Percentiles rank a stretch among this genome's conserved stretches.
Evolutionary conservation across 108 stramenopile species (phyloP).

Genomic region (Fistulifera solaris): DNA sequence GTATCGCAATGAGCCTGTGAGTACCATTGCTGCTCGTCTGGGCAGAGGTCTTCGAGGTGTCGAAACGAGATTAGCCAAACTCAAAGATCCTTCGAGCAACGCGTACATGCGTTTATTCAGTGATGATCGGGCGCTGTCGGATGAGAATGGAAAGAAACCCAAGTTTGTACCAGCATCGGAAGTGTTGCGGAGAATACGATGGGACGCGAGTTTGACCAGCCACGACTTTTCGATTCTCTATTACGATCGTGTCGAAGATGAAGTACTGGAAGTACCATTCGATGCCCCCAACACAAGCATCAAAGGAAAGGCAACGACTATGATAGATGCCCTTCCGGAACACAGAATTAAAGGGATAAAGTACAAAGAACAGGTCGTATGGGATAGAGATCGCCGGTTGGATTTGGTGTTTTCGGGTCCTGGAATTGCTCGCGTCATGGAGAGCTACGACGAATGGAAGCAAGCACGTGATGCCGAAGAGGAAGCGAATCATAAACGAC

Average conservation of each 20-base stretch:
- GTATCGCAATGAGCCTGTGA: conserved; percentile 34
- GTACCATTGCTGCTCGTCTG: conserved; percentile 54
- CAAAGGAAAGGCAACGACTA: conserved; percentile 35
- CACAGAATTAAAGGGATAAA: conserved; percentile 69
- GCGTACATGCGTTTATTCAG: conserved; percentile 71
- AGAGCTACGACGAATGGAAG: conserved; percentile 74
- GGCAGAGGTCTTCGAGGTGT: conserved; percentile 77
- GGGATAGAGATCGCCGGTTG: conserved; percentile 58
- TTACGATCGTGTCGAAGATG: conserved; percentile 55
- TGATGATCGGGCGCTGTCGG: conserved; percentile 1
- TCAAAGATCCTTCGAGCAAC: conserved; percentile 50
- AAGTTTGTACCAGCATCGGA: conserved; percentile 66
- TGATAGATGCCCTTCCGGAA: conserved; percentile 76
- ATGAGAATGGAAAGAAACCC: conserved; percentile 8
- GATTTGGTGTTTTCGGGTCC: conserved; percentile 57
- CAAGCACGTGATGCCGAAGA: conserved; percentile 26
- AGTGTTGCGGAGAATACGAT: conserved; percentile 70
- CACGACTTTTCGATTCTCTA: conserved; percentile 56
- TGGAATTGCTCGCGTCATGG: conserved; percentile 59
- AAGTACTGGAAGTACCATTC: conserved; percentile 49
- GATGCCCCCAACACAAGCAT: conserved; percentile 63
- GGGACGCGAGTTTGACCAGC: conserved; percentile 39
- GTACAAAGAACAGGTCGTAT: conserved; percentile 70
- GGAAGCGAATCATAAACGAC: conserved; percentile 33
- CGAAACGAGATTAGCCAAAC: conserved; percentile 50